Percentiles rank a stretch among this genome's conserved stretches.
Conservation (phyloP, 768 basidiomycete species). For the Termitomyces sp. region DNA sequence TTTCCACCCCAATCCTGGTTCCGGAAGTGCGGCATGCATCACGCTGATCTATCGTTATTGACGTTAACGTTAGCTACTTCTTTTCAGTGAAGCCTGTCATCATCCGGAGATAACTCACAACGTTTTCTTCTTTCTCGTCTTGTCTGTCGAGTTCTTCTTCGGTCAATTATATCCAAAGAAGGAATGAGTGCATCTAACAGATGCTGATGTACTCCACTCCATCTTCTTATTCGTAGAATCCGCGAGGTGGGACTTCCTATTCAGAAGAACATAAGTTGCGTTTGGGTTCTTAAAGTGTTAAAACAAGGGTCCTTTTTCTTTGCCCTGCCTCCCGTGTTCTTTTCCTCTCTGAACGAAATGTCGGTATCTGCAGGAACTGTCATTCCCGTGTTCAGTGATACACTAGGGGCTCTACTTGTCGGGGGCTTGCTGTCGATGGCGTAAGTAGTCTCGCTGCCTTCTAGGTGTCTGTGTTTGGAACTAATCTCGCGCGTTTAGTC, state of each 20-base stretch:
- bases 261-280: background rate
- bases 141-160: background rate
- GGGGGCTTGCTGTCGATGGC: constrained; percentile 49
- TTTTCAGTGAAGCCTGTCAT: background rate
- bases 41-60: background rate
- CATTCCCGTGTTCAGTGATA: constrained; percentile 36
- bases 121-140: background rate
- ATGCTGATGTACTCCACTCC: background rate
- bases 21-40: background rate
- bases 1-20: background rate
- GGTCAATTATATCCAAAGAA: background rate
- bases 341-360: constrained; percentile 4
- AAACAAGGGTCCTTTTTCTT: background rate
- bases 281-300: background rate
- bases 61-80: background rate
- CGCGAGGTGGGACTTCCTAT: background rate
- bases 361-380: constrained; percentile 5
- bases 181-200: background rate
- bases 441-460: constrained; percentile 27
- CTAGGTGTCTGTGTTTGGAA: background rate
- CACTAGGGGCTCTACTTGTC: constrained; percentile 49
- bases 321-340: background rate
- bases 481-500: constrained; percentile 23
- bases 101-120: background rate
- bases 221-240: background rate